Conservation (phyloP, 805 yeast species). For the Zygoascus flipseniorum region DNA sequence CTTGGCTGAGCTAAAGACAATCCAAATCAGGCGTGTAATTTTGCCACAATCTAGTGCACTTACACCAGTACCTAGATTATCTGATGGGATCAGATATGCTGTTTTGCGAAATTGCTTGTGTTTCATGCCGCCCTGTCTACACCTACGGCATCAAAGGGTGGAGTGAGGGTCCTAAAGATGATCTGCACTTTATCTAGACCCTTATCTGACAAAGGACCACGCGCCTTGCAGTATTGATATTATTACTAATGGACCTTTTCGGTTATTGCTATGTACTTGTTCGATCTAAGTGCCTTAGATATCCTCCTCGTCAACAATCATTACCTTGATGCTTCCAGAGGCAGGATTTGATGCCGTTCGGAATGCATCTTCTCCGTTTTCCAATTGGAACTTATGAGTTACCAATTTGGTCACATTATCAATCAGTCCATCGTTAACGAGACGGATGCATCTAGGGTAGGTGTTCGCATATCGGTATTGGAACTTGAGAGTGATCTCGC, state of each 20-base stretch:
- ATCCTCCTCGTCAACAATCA: slow-evolving; percentile 30
- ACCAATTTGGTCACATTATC: slow-evolving; percentile 38
- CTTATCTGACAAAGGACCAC: not conserved
- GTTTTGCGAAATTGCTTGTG: no score
- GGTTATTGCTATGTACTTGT: not conserved
- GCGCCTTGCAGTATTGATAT: not conserved
- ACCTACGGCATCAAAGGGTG: no score
- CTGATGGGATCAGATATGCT: no score
- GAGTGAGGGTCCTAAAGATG: not conserved
- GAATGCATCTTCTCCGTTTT: slow-evolving; percentile 42
- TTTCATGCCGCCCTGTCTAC: no score
- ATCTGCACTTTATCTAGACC: not conserved
- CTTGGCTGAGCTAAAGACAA: no score
- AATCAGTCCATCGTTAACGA: slow-evolving; percentile 37
- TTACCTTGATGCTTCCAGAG: slow-evolving; percentile 41
- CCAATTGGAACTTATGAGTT: slow-evolving; percentile 41
- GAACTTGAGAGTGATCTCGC: slow-evolving; percentile 43
- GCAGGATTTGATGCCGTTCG: slow-evolving; percentile 33
- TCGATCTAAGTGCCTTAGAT: not conserved
- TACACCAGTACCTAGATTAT: no score
- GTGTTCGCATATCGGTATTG: slow-evolving; percentile 48
- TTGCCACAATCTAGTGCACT: no score
- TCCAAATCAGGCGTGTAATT: no score
- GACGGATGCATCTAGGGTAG: slow-evolving; percentile 48
- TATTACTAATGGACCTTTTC: not conserved